Percentiles rank a stretch among this genome's conserved stretches.
Evolutionary conservation across 176 grass and related monocot genomes (phyloP).

Genomic region (Alloteropsis semialata): DNA sequence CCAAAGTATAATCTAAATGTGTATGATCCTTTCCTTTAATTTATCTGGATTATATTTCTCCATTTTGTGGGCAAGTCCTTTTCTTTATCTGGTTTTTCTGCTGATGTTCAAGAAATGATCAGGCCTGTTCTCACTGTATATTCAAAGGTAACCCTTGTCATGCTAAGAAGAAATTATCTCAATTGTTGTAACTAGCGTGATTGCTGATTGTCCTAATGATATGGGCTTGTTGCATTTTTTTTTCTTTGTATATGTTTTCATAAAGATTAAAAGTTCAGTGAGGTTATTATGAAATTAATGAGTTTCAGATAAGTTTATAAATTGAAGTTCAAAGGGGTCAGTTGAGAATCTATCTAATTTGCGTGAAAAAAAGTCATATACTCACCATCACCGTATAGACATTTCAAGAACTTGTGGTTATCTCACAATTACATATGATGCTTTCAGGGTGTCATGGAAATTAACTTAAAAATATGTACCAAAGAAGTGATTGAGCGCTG

Average conservation of each 20-base stretch:
- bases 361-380: neutral
- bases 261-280: neutral
- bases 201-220: neutral
- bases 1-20: no score
- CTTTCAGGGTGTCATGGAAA: conserved; percentile 50
- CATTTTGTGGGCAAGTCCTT: conserved; percentile 60
- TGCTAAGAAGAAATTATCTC: neutral
- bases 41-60: no score
- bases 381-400: neutral
- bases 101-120: conserved; percentile 92
- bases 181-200: neutral
- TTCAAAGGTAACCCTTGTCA: conserved; percentile 58
- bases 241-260: neutral
- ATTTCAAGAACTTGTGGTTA: neutral
- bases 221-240: neutral
- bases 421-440: conserved; percentile 15
- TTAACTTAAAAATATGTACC: conserved; percentile 86
- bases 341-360: conserved; percentile 13
- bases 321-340: neutral
- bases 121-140: conserved; percentile 87
- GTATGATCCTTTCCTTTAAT: no score
- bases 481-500: conserved; percentile 92
- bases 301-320: neutral
- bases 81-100: conserved; percentile 87
- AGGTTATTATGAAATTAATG: neutral